These are phyloP conservation scores for Aspergillus quadrilineatus DNA, from an alignment of 2,329 filamentous ascomycete genomes.

Conservation along the genomic window DNA sequence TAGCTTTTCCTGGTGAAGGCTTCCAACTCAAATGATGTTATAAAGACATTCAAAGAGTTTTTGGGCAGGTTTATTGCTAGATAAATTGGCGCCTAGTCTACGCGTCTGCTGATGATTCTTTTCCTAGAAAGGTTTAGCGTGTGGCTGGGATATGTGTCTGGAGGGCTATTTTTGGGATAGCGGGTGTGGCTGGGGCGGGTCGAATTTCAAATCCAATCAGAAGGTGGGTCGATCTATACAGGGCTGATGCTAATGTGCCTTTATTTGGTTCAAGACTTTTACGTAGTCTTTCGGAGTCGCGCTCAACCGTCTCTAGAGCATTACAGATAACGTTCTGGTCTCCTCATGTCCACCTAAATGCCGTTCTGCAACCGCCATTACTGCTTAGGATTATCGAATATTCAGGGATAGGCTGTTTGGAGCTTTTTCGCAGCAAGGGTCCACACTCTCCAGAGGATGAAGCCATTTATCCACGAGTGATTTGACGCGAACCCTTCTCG, in stretches of 20 bases:
- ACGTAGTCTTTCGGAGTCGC: not conserved
- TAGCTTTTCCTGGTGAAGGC: not conserved
- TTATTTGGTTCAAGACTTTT: not conserved
- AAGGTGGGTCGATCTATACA: not conserved
- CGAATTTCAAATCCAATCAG: not conserved
- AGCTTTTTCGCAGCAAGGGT: not conserved
- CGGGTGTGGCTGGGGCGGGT: slow-evolving; percentile 9
- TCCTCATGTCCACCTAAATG: too few relatives aligned
- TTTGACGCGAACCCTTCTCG: too few relatives aligned
- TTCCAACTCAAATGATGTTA: not conserved
- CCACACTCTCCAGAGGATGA: not conserved
- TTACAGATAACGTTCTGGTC: too few relatives aligned
- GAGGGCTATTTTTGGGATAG: slow-evolving; percentile 23
- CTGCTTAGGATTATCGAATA: too few relatives aligned
- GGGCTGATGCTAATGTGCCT: slow-evolving; percentile 2
- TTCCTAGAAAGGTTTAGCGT: slow-evolving; percentile 12
- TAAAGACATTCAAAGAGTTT: not conserved
- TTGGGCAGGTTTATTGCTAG: not conserved
- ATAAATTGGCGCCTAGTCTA: slow-evolving; percentile 17
- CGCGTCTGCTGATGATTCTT: slow-evolving; percentile 24
- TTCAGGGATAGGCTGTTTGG: too few relatives aligned
- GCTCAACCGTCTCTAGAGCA: too few relatives aligned
- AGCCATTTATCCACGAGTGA: too few relatives aligned
- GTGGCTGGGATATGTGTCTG: slow-evolving; percentile 16
- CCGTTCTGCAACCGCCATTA: too few relatives aligned